phyloP scores from a whole-genome alignment of 2,329 filamentous ascomycete genomes.

The Fusarium bactridioides region DNA sequence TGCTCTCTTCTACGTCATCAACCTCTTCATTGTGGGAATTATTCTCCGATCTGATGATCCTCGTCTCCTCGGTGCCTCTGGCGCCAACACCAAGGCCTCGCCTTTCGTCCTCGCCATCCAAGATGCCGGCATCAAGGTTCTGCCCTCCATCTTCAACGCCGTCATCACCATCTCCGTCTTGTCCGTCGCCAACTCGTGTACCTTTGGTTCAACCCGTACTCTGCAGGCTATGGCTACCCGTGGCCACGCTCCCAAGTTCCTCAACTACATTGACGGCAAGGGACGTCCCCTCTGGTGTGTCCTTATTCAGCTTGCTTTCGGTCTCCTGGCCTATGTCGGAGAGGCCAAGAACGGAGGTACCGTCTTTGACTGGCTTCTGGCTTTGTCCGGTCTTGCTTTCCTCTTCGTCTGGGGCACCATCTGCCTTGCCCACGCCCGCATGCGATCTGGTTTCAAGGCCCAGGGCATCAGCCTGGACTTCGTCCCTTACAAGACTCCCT shows the following conservation, averaged over 20 bases:
- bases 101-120: constrained; percentile 94
- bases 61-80: constrained; percentile 65
- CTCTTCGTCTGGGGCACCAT: constrained; percentile 87
- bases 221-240: constrained; percentile 90
- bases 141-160: constrained; percentile 92
- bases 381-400: constrained; percentile 75
- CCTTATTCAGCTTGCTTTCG: constrained; percentile 69
- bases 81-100: constrained; percentile 75
- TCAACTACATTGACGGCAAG: constrained; percentile 82
- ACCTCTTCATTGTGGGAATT: constrained; percentile 80
- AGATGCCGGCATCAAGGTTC: constrained; percentile 79
- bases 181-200: constrained; percentile 88
- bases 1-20: constrained; percentile 86
- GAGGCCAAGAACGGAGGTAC: constrained; percentile 64
- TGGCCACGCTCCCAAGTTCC: constrained; percentile 77
- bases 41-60: constrained; percentile 77
- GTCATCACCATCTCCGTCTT: constrained; percentile 94
- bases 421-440: constrained; percentile 88
- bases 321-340: constrained; percentile 80
- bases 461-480: constrained; percentile 75
- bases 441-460: constrained; percentile 76
- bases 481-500: constrained; percentile 81
- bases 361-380: constrained; percentile 83
- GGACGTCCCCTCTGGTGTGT: constrained; percentile 83
- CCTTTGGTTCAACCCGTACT: constrained; percentile 91